Base-by-base conservation (phyloP, 75 land plant genomes). In the Ceratopteris richardii region DNA sequence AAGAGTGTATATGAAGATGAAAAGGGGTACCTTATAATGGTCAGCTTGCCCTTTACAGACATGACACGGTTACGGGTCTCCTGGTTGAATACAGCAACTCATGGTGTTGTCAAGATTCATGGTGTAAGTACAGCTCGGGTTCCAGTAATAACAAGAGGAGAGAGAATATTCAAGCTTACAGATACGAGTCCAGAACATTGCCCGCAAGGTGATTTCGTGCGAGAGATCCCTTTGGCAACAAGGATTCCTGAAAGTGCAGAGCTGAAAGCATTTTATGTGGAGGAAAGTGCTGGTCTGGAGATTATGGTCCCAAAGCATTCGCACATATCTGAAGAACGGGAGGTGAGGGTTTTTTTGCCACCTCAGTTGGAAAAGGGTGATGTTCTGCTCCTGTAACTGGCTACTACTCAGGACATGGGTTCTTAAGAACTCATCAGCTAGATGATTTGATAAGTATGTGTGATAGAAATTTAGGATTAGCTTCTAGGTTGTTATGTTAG, bases 201-300 rank as follows among this genome's bases (percentile, higher is more conserved):
- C 63, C 95, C 97, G 9, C 86, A 89, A 0, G 97, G 97, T 10
- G 97, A 92, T 20, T 92, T 92, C 61, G 73, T 92, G 28, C 65
- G 97, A 46, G 97, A 92, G 78, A 92, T 92, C 44, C 82, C 80
- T 0, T 80, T 92, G 14, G 74, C 90, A 22, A 88, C 94, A 20
- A 71, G 97, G 59, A 92, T 92, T 36, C 97, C 95, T 12, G 97
- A 92, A 56, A 91, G 88, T 66, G 97, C 97, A 9, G 87, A 92
- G 54, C 64, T 92, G 16, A 82, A 92, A 71, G 97, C 97, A 14
- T 80, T 83, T 61, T 88, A 75, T 61, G 86, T 77, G 29, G 90
- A 82, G 27, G 69, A 83, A 14, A 81, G 87, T 37, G 79, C 97
- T 19, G 87, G 74, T 53, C 77, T 92, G 48, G 97, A 92, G 79